A percentile compares a stretch with the other conserved stretches of the same genome.
These are phyloP conservation scores for Aegle marmelos DNA, from an alignment of 345 rosid genomes.

Conservation along the genomic window DNA sequence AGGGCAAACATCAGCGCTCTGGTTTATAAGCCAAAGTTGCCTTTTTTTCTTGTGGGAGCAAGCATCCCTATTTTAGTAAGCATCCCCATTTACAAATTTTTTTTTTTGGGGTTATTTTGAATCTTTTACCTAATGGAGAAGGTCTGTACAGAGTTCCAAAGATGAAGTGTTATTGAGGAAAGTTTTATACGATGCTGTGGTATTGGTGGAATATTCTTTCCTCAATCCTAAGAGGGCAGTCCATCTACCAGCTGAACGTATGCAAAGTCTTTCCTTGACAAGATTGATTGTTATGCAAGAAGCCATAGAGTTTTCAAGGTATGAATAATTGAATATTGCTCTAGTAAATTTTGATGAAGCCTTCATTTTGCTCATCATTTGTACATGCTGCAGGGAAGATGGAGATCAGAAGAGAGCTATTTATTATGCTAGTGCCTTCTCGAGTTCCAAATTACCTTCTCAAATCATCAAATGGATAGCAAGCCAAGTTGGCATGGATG, in stretches of 20 bases:
- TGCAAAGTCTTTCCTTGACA: slow-evolving; percentile 39
- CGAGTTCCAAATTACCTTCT: slow-evolving; percentile 32
- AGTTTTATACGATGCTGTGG: slow-evolving; percentile 43
- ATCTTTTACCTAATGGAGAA: neutral
- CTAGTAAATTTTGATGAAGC: neutral
- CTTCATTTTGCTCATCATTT: slow-evolving; percentile 5
- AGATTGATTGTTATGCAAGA: slow-evolving; percentile 47
- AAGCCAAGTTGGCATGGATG: slow-evolving; percentile 30
- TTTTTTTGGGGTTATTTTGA: neutral
- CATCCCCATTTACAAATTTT: neutral
- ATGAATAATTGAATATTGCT: slow-evolving; percentile 7
- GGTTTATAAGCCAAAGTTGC: neutral
- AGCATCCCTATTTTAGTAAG: neutral
- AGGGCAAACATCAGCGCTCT: too few relatives aligned
- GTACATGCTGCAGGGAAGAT: slow-evolving; percentile 29
- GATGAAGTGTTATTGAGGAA: slow-evolving; percentile 36
- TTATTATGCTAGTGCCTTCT: slow-evolving; percentile 37
- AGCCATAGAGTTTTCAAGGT: slow-evolving; percentile 54
- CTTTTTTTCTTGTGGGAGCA: neutral
- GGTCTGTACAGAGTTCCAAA: slow-evolving; percentile 40
- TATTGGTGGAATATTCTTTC: slow-evolving; percentile 54
- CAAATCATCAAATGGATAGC: slow-evolving; percentile 33
- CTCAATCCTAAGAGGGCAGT: slow-evolving; percentile 26
- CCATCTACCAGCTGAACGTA: slow-evolving; percentile 22
- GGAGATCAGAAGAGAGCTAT: slow-evolving; percentile 46